Conservation (phyloP, 2,329 filamentous ascomycete species). For the Aspergillus unguis region DNA sequence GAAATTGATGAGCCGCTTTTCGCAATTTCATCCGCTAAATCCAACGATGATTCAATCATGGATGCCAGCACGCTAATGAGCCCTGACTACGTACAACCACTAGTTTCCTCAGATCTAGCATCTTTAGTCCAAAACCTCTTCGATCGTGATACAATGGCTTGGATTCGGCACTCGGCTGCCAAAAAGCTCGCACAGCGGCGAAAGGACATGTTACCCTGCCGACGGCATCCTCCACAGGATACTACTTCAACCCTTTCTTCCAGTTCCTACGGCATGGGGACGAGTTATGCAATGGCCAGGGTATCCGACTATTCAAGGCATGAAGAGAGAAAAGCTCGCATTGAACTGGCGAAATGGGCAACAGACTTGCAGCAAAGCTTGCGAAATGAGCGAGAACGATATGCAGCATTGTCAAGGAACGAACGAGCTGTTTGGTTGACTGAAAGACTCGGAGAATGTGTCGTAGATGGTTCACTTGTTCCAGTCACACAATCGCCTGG, state of each 20-base stretch:
- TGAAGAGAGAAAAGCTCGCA: slow-evolving; percentile 61
- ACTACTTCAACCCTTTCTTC: slow-evolving; percentile 29
- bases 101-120: slow-evolving; percentile 70
- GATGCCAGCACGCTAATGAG: slow-evolving; percentile 93
- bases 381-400: slow-evolving; percentile 67
- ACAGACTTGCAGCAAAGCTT: slow-evolving; percentile 74
- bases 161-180: slow-evolving; percentile 77
- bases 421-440: slow-evolving; percentile 69
- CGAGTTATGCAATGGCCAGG: slow-evolving; percentile 59
- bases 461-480: slow-evolving; percentile 62
- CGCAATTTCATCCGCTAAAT: slow-evolving; percentile 71
- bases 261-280: slow-evolving; percentile 27
- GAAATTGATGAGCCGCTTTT: slow-evolving; percentile 53
- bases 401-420: slow-evolving; percentile 59
- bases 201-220: slow-evolving; percentile 27
- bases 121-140: slow-evolving; percentile 71
- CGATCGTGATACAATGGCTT: slow-evolving; percentile 71
- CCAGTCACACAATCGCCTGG: slow-evolving; percentile 45
- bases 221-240: not conserved
- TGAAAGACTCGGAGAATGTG: slow-evolving; percentile 63
- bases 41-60: slow-evolving; percentile 75
- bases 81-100: slow-evolving; percentile 79
- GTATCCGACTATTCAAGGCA: slow-evolving; percentile 58
- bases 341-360: slow-evolving; percentile 79
- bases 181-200: slow-evolving; percentile 77